Conservation (phyloP, 768 basidiomycete species). For the Flagelloscypha sp. region DNA sequence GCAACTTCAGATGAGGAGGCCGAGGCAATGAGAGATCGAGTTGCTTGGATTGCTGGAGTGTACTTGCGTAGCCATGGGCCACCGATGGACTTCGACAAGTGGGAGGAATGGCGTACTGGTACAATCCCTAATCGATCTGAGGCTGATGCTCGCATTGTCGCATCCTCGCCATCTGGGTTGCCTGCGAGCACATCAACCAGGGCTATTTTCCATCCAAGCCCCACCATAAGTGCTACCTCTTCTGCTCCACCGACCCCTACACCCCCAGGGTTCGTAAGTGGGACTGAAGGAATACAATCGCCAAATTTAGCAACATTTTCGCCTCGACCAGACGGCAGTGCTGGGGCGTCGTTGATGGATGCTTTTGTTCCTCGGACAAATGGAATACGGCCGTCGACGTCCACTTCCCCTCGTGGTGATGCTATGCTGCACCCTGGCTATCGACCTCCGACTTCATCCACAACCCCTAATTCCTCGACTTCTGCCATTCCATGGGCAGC, state of each 20-base stretch:
- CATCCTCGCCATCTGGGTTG: conserved; percentile 21
- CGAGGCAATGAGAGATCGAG: conserved; percentile 33
- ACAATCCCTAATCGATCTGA: conserved; percentile 36
- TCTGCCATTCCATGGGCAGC: conserved; percentile 37
- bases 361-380: conserved; percentile 26
- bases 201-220: conserved; percentile 44
- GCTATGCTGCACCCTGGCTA: no score
- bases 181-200: conserved; percentile 43
- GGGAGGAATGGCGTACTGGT: conserved; percentile 51
- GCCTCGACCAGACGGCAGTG: conserved; percentile 38
- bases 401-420: no score
- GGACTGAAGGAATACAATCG: conserved; percentile 17
- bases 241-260: no score
- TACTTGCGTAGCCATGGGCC: conserved; percentile 53
- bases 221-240: conserved; percentile 25
- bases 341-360: conserved; percentile 37
- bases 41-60: conserved; percentile 57
- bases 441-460: neutral
- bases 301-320: conserved; percentile 45
- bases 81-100: conserved; percentile 42
- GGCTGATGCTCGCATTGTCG: conserved; percentile 17
- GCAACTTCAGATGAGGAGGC: conserved; percentile 34
- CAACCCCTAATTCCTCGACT: conserved; percentile 12
- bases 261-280: no score
- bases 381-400: no score